These are phyloP conservation scores for Chimonanthus praecox DNA, from an alignment of 164 flowering plant species.

Conservation along the genomic window DNA sequence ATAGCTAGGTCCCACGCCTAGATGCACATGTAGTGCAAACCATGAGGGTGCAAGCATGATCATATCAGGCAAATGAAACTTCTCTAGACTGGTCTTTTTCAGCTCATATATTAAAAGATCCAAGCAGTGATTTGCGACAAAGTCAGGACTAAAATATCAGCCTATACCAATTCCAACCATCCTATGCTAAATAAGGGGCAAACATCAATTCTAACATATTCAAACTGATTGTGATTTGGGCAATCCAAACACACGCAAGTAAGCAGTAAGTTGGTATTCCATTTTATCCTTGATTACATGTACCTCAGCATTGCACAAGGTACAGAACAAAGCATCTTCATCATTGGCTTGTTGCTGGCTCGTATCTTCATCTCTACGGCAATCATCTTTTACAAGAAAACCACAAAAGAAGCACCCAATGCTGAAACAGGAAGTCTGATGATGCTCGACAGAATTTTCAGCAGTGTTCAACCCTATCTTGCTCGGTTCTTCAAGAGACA, in stretches of 20 bases:
- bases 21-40: too few species aligned
- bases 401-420: slow-evolving; percentile 60
- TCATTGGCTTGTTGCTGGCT: slow-evolving; percentile 48
- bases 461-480: slow-evolving; percentile 35
- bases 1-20: too few species aligned
- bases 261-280: background rate
- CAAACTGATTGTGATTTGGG: background rate
- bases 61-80: too few species aligned
- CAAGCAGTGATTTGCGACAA: too few species aligned
- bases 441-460: slow-evolving; percentile 24
- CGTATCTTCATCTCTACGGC: slow-evolving; percentile 58
- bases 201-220: too few species aligned
- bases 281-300: background rate
- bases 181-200: too few species aligned
- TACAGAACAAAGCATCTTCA: slow-evolving; percentile 89
- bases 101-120: too few species aligned
- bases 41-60: too few species aligned
- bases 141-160: too few species aligned
- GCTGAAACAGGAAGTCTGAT: slow-evolving; percentile 39
- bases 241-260: background rate
- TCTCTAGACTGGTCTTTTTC: too few species aligned
- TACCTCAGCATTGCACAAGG: slow-evolving; percentile 97
- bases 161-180: too few species aligned
- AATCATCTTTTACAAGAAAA: slow-evolving; percentile 65
- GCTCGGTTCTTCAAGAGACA: slow-evolving; percentile 46